phyloP scores from a whole-genome alignment of 805 yeast genomes.

The Wickerhamiella brachini region DNA sequence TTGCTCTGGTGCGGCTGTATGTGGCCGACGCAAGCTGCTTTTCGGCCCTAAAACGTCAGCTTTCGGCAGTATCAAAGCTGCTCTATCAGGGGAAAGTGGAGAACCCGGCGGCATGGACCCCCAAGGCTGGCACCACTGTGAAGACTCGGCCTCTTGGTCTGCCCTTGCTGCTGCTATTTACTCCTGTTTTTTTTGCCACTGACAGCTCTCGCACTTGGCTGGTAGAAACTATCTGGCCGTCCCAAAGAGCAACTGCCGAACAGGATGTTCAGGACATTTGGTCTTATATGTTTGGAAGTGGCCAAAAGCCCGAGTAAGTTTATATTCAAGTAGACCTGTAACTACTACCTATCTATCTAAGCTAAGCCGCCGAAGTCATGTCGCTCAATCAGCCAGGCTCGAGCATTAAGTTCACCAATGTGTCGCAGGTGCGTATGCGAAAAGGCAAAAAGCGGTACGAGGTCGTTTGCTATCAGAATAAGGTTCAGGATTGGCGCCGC shows the following conservation, averaged over 20 bases:
- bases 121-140: not conserved
- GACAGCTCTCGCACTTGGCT: not conserved
- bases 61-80: not conserved
- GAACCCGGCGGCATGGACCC: not conserved
- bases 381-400: constrained; percentile 76
- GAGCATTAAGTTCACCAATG: constrained; percentile 85
- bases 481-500: constrained; percentile 87
- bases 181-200: constrained; percentile 1
- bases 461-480: constrained; percentile 91
- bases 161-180: not conserved
- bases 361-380: constrained; percentile 22
- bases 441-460: constrained; percentile 85
- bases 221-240: not conserved
- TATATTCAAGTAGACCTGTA: not conserved
- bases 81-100: not conserved
- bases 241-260: not conserved
- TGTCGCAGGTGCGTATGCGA: constrained; percentile 79
- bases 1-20: constrained; percentile 1
- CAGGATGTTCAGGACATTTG: not conserved
- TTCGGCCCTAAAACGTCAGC: not conserved
- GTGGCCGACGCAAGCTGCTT: not conserved
- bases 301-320: constrained; percentile 1
- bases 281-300: not conserved
- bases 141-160: not conserved
- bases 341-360: too few species aligned